phyloP scores from a whole-genome alignment of 2,329 filamentous ascomycete species.

The Neonectria magnoliae region DNA sequence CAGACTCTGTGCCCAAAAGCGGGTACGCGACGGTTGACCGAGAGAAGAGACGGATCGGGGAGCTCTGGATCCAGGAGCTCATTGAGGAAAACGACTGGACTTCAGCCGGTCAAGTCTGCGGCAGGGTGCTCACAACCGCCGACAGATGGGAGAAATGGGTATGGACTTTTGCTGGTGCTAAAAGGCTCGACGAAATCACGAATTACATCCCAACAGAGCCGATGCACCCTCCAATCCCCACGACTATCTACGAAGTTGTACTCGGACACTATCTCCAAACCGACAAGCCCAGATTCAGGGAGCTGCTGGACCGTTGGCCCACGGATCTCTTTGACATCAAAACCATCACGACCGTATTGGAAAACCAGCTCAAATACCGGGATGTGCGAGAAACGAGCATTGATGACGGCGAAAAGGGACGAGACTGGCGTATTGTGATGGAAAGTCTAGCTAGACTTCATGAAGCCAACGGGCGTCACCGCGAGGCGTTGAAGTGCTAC shows the following conservation, averaged over 20 bases:
- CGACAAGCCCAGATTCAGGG: constrained; percentile 78
- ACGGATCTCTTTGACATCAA: constrained; percentile 84
- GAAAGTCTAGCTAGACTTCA: constrained; percentile 87
- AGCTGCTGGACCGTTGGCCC: constrained; percentile 85
- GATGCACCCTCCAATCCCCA: constrained; percentile 81
- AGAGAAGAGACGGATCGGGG: constrained; percentile 90
- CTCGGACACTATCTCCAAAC: constrained; percentile 87
- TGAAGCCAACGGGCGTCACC: constrained; percentile 80
- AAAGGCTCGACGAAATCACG: constrained; percentile 90
- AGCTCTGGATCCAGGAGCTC: constrained; percentile 91
- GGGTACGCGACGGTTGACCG: constrained; percentile 77
- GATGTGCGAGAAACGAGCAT: constrained; percentile 80
- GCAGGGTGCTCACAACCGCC: constrained; percentile 82
- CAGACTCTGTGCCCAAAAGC: constrained; percentile 67
- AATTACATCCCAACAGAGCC: constrained; percentile 81
- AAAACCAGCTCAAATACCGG: constrained; percentile 81
- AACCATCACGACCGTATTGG: constrained; percentile 79
- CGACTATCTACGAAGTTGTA: constrained; percentile 87
- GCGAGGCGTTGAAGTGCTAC: constrained; percentile 88
- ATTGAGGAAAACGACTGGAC: constrained; percentile 79
- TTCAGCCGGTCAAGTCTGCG: constrained; percentile 81
- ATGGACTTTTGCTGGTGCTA: constrained; percentile 86
- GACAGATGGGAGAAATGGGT: constrained; percentile 96
- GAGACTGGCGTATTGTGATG: constrained; percentile 91
- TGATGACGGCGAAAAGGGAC: constrained; percentile 75